A percentile compares a stretch with the other conserved stretches of the same genome.
Evolutionary conservation across 257 asterid species (phyloP).

Genomic region (Solanum ahanhuiri): DNA sequence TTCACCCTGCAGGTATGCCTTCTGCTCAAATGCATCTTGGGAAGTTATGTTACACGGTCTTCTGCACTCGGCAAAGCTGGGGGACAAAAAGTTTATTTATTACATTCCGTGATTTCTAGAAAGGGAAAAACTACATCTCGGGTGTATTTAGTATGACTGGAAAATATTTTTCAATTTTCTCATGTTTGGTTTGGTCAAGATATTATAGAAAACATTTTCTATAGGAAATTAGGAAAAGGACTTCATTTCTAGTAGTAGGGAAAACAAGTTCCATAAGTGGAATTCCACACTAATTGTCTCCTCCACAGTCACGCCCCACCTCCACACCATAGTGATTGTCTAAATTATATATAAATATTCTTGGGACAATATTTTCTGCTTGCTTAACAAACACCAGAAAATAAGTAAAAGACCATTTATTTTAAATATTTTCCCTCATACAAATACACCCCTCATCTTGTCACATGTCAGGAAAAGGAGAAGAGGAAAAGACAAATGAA

Average conservation of each 20-base stretch:
- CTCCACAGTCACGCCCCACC: background rate
- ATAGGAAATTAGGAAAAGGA: background rate
- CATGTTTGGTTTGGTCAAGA: background rate
- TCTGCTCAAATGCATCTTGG: conserved; percentile 2
- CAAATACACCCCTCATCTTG: background rate
- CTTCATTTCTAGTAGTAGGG: background rate
- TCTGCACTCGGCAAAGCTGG: background rate
- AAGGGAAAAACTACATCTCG: background rate
- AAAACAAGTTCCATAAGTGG: background rate
- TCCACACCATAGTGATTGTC: background rate
- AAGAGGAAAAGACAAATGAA: background rate
- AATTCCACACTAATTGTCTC: background rate
- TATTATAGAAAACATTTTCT: background rate
- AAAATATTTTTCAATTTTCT: background rate
- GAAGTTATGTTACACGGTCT: background rate
- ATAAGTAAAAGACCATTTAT: background rate
- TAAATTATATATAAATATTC: background rate
- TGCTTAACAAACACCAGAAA: background rate
- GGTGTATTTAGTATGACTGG: background rate
- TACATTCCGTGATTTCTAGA: background rate
- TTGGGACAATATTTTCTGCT: background rate
- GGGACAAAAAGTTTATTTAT: background rate
- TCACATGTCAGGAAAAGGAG: background rate
- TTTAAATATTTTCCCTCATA: background rate
- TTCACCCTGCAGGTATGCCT: conserved; percentile 77